Conservation (phyloP, 2,329 filamentous ascomycete genomes). For the Fusarium drepaniforme region DNA sequence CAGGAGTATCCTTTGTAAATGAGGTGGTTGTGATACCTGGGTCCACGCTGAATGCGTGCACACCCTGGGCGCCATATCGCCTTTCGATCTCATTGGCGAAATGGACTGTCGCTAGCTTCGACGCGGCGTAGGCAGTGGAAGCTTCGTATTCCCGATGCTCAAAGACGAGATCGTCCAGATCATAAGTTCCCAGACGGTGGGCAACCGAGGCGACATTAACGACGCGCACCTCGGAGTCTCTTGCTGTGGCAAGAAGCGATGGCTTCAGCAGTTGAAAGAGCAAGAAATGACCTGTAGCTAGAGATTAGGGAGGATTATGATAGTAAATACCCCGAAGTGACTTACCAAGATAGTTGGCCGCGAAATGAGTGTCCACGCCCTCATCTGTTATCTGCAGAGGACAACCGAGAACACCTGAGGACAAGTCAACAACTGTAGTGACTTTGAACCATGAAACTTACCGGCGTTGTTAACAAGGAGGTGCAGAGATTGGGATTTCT, state of each 20-base stretch:
- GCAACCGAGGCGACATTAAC: constrained; percentile 1
- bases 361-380: constrained; percentile 5
- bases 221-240: background rate
- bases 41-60: constrained; percentile 4
- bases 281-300: background rate
- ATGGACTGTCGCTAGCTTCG: constrained; percentile 1
- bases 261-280: background rate
- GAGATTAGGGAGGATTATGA: background rate
- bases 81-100: constrained; percentile 2
- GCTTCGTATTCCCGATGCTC: background rate
- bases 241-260: background rate
- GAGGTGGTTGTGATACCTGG: background rate
- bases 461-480: background rate
- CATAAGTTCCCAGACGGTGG: background rate
- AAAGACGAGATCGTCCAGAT: background rate
- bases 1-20: background rate
- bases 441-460: background rate
- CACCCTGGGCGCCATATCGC: background rate
- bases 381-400: background rate
- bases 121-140: background rate
- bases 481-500: background rate
- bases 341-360: constrained; percentile 2
- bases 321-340: accelerated
- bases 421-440: background rate
- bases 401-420: background rate